Evolutionary conservation across 257 asterid genomes (phyloP).

Genomic region (Nicotiana sylvestris): DNA sequence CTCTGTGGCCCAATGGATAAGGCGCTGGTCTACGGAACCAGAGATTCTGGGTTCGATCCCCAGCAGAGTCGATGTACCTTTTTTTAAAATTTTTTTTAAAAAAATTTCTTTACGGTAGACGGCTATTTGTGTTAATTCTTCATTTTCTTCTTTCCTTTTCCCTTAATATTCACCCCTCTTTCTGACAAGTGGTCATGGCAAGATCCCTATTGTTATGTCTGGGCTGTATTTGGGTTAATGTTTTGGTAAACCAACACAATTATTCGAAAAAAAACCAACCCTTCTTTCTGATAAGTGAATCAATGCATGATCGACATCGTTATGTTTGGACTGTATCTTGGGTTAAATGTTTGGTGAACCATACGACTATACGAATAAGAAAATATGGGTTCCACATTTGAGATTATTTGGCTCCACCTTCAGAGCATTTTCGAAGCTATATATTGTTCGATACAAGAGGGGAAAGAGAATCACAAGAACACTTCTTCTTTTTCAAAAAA

Average conservation of each 20-base stretch:
- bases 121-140: no score
- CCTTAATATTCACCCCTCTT: not conserved
- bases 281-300: not conserved
- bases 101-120: no score
- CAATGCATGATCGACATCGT: not conserved
- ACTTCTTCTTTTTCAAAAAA: no score
- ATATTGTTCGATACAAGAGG: not conserved
- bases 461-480: not conserved
- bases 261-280: no score
- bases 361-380: not conserved
- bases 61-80: conserved; percentile 60
- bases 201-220: no score
- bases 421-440: not conserved
- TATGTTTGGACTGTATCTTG: not conserved
- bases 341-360: not conserved
- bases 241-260: no score
- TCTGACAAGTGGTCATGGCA: no score
- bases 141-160: not conserved
- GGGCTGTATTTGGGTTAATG: no score
- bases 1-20: conserved; percentile 89
- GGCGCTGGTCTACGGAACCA: conserved; percentile 99
- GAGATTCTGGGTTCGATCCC: conserved; percentile 99
- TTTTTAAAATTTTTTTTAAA: no score
- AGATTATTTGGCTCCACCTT: conserved; percentile 8
- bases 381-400: not conserved